Percentiles rank a stretch among this genome's conserved stretches.
Conservation (phyloP, 2,329 filamentous ascomycete genomes). For the Triangularia setosa region DNA sequence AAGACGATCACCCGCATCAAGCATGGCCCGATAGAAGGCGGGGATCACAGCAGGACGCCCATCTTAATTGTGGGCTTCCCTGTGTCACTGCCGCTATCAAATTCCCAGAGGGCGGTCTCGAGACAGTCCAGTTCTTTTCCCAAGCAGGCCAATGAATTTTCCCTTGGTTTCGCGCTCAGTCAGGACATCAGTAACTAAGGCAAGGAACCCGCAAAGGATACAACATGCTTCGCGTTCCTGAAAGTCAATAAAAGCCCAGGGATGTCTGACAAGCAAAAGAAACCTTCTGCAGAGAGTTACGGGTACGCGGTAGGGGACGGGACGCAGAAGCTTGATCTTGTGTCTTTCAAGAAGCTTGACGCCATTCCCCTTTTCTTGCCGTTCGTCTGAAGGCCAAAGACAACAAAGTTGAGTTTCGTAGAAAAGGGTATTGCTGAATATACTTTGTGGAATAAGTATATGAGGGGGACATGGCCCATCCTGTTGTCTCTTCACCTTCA, state of each 20-base stretch:
- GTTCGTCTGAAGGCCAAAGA: not conserved
- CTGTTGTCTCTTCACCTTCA: too few relatives aligned
- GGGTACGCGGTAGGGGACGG: not conserved
- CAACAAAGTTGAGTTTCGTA: not conserved
- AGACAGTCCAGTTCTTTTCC: too few relatives aligned
- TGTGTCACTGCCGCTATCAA: too few relatives aligned
- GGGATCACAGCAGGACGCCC: too few relatives aligned
- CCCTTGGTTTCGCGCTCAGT: too few relatives aligned
- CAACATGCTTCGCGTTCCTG: not conserved
- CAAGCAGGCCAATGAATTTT: too few relatives aligned
- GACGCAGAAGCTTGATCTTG: not conserved
- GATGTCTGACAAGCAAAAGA: not conserved
- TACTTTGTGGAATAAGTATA: too few relatives aligned
- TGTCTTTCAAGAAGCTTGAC: not conserved
- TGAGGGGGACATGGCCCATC: too few relatives aligned
- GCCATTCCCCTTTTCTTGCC: not conserved
- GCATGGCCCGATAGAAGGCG: not conserved
- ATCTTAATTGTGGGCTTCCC: too few relatives aligned
- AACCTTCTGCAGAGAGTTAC: not conserved
- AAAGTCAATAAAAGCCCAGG: not conserved
- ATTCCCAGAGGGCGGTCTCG: too few relatives aligned
- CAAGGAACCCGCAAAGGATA: not conserved
- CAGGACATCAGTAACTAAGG: not conserved
- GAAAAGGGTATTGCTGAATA: not conserved
- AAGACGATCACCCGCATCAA: too few relatives aligned